Conservation (phyloP, 305 asterid species). For the Solanum aculeatissimum region DNA sequence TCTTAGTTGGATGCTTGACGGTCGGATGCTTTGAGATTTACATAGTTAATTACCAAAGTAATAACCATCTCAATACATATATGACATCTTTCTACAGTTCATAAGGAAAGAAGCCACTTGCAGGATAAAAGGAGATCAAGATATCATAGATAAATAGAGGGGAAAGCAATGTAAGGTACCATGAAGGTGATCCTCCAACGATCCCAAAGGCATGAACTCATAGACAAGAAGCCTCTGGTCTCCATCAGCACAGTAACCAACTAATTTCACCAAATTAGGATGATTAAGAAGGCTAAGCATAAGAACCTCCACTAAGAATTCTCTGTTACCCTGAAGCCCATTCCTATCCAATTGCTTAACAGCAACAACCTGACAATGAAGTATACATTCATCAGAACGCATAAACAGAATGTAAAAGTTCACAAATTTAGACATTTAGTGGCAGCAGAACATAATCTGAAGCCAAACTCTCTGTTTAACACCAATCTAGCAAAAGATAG, state of each 20-base stretch:
- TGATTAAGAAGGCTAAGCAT: slow-evolving; percentile 81
- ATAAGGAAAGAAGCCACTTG: neutral
- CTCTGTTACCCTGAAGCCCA: slow-evolving; percentile 83
- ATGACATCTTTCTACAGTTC: neutral
- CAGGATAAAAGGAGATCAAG: neutral
- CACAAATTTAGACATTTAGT: neutral
- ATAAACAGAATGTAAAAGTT: neutral
- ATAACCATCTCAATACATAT: neutral
- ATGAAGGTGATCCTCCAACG: no score
- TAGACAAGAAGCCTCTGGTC: no score
- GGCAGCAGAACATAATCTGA: neutral
- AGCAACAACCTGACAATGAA: slow-evolving; percentile 43
- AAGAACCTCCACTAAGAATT: slow-evolving; percentile 74
- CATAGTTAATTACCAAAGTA: neutral
- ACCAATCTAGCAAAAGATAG: neutral
- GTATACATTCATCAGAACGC: neutral
- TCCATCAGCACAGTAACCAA: no score
- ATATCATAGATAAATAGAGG: neutral
- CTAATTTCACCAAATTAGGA: slow-evolving; percentile 45
- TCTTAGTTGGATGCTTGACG: neutral
- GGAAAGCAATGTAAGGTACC: neutral
- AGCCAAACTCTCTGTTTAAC: neutral
- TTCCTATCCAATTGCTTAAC: slow-evolving; percentile 73
- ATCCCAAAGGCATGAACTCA: no score
- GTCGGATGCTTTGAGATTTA: neutral